A percentile compares a stretch with the other conserved stretches of the same genome.
Evolutionary conservation across 2,329 filamentous ascomycete genomes (phyloP).

Genomic region (Lecanoromycetidae sp.): DNA sequence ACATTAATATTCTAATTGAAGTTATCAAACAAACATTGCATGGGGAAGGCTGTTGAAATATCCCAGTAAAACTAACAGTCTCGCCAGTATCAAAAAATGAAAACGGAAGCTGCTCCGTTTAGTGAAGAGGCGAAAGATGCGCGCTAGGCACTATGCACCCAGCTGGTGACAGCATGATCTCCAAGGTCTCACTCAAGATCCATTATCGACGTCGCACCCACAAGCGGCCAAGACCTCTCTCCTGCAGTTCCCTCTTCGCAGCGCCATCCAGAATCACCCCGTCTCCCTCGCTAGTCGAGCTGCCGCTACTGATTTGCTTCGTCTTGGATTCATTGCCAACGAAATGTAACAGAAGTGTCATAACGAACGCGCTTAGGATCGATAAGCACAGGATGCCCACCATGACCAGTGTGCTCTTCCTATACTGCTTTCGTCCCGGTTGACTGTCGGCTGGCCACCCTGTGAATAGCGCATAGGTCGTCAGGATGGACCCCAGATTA

Average conservation of each 20-base stretch:
- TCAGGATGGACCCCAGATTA: conserved; percentile 74
- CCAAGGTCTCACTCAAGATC: not conserved
- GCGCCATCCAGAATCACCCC: conserved; percentile 28
- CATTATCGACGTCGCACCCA: conserved; percentile 13
- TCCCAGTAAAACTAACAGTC: too few relatives aligned
- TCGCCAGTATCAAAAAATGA: too few relatives aligned
- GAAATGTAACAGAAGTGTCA: conserved; percentile 51
- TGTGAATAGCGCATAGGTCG: conserved; percentile 78
- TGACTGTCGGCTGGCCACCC: conserved; percentile 69
- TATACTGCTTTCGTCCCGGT: conserved; percentile 58
- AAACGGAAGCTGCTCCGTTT: too few relatives aligned
- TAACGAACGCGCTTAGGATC: conserved; percentile 57
- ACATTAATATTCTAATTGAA: too few relatives aligned
- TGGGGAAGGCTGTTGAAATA: too few relatives aligned
- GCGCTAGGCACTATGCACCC: not conserved
- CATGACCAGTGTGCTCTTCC: conserved; percentile 78
- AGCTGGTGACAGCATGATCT: not conserved
- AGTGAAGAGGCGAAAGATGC: too few relatives aligned
- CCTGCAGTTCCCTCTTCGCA: conserved; percentile 30
- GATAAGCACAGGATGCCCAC: conserved; percentile 70
- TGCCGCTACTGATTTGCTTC: conserved; percentile 23
- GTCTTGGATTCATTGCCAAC: conserved; percentile 23
- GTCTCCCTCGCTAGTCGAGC: conserved; percentile 17
- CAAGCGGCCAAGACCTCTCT: conserved; percentile 28
- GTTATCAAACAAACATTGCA: too few relatives aligned